Percentiles rank a stretch among this genome's conserved stretches.
These are phyloP conservation scores for Cystobasidium sp. DNA, from an alignment of 1,284 basidiomycete species.

Conservation along the genomic window DNA sequence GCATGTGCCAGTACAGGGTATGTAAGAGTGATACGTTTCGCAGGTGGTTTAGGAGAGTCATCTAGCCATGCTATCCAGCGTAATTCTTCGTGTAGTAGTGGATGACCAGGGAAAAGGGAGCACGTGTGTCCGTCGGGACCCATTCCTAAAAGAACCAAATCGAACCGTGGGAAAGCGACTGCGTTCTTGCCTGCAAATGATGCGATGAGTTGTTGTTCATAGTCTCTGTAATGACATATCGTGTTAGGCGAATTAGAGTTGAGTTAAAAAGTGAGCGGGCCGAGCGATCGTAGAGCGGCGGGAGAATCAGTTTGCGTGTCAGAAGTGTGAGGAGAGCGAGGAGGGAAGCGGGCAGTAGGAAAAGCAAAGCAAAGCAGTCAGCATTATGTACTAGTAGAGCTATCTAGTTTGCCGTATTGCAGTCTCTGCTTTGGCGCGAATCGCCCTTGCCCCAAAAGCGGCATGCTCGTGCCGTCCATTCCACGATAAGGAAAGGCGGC, in stretches of 20 bases:
- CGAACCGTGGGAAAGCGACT: conserved; percentile 91
- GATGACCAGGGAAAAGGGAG: conserved; percentile 91
- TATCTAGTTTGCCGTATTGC: too few relatives aligned
- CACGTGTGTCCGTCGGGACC: conserved; percentile 85
- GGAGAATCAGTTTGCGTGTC: neutral
- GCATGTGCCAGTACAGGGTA: conserved; percentile 93
- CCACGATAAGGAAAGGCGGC: too few relatives aligned
- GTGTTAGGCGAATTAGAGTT: neutral
- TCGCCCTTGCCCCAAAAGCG: too few relatives aligned
- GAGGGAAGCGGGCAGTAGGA: too few relatives aligned
- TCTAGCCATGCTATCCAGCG: conserved; percentile 93
- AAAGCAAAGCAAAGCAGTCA: too few relatives aligned
- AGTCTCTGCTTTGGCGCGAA: too few relatives aligned
- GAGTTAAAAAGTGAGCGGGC: neutral
- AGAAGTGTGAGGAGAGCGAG: neutral
- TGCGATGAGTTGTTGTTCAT: conserved; percentile 87
- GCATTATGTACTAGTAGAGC: too few relatives aligned
- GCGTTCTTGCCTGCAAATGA: conserved; percentile 89
- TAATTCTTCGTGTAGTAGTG: conserved; percentile 78
- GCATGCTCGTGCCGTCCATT: too few relatives aligned
- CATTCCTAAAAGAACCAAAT: conserved; percentile 90
- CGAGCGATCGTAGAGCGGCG: neutral
- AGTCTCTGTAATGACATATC: conserved; percentile 76
- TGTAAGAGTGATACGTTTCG: conserved; percentile 85
- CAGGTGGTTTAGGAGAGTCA: conserved; percentile 93